These are phyloP conservation scores for Huntiella savannae DNA, from an alignment of 2,329 filamentous ascomycete species.

Conservation along the genomic window DNA sequence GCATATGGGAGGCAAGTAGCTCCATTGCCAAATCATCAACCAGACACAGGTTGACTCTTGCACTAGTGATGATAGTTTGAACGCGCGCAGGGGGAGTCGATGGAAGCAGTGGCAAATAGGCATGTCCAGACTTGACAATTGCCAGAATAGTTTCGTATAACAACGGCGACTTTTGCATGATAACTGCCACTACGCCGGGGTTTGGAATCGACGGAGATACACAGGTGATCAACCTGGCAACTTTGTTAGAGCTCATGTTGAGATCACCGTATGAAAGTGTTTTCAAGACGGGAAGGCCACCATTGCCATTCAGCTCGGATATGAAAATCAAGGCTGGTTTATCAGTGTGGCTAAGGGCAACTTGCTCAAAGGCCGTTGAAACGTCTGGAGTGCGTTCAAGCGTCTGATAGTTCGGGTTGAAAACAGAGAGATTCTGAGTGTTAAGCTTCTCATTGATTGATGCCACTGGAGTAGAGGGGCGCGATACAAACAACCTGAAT, in stretches of 20 bases:
- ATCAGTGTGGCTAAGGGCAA: conserved; percentile 28
- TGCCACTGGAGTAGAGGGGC: conserved; percentile 13
- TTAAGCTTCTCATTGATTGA: conserved; percentile 14
- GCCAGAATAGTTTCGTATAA: conserved; percentile 61
- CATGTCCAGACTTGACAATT: conserved; percentile 53
- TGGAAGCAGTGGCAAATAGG: conserved; percentile 62
- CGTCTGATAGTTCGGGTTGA: conserved; percentile 23
- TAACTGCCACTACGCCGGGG: conserved; percentile 35
- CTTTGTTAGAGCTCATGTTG: conserved; percentile 41
- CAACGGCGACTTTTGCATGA: conserved; percentile 56
- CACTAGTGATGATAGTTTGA: conserved; percentile 40
- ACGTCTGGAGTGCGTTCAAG: conserved; percentile 25
- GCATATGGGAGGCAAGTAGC: conserved; percentile 3
- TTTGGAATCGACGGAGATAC: background rate
- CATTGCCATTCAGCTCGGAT: background rate
- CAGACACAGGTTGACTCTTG: conserved; percentile 29
- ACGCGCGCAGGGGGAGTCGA: conserved; percentile 46
- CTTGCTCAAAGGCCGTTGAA: conserved; percentile 32
- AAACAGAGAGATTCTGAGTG: conserved; percentile 25
- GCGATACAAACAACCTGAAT: conserved; percentile 16
- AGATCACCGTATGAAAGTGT: conserved; percentile 45
- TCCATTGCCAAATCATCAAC: conserved; percentile 18
- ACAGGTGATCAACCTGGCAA: conserved; percentile 26
- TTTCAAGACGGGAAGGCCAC: conserved; percentile 16
- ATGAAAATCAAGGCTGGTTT: conserved; percentile 44